Percentiles rank a stretch among this genome's conserved stretches.
Conservation (phyloP, 768 basidiomycete genomes). For the Russula sp. region DNA sequence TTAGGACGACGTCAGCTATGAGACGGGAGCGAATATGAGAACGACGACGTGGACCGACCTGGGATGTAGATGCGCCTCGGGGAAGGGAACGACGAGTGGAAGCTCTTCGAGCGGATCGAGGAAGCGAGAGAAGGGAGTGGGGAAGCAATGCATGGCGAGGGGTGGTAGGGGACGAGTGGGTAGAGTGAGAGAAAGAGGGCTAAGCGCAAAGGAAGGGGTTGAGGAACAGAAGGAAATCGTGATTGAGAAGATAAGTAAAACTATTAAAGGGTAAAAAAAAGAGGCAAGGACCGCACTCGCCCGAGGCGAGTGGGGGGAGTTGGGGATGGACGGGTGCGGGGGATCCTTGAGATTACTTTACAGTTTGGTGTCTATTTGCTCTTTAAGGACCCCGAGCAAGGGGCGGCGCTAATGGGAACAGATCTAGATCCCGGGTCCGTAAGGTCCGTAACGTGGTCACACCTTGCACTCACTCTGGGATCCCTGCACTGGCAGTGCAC, state of each 20-base stretch:
- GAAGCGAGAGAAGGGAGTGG: not conserved
- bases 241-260: slow-evolving; percentile 18
- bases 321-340: slow-evolving; percentile 11
- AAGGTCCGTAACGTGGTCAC: slow-evolving; percentile 16
- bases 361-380: not conserved
- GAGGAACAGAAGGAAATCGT: slow-evolving; percentile 20
- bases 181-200: slow-evolving; percentile 16
- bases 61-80: slow-evolving; percentile 8
- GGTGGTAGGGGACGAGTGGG: not conserved
- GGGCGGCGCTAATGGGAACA: slow-evolving; percentile 8
- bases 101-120: slow-evolving; percentile 23
- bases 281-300: slow-evolving; percentile 18
- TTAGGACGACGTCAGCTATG: slow-evolving; percentile 9
- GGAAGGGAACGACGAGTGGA: slow-evolving; percentile 22
- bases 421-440: slow-evolving; percentile 11
- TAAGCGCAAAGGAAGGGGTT: slow-evolving; percentile 18
- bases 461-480: slow-evolving; percentile 1
- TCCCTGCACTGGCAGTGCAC: slow-evolving; percentile 1
- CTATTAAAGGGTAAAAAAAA: slow-evolving; percentile 17
- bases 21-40: not conserved
- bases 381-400: slow-evolving; percentile 1
- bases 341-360: not conserved
- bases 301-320: slow-evolving; percentile 17
- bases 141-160: slow-evolving; percentile 10
- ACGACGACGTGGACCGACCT: slow-evolving; percentile 7